These are phyloP conservation scores for Ophiosphaerella herpotricha DNA, from an alignment of 2,329 filamentous ascomycete genomes.

Conservation along the genomic window DNA sequence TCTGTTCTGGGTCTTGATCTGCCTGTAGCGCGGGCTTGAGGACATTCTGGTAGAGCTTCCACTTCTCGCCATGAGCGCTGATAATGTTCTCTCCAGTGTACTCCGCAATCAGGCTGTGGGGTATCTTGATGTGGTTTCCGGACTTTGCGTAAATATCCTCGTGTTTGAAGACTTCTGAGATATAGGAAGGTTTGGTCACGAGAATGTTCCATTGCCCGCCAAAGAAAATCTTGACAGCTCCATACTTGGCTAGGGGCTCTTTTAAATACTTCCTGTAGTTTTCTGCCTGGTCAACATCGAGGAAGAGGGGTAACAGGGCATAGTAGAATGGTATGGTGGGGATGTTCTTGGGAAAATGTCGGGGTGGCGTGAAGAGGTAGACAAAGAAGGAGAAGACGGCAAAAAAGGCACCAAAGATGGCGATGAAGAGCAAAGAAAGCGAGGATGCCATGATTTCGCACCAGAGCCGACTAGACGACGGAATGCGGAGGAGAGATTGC, in stretches of 20 bases:
- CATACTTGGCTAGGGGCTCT: slow-evolving; percentile 45
- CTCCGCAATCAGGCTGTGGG: slow-evolving; percentile 33
- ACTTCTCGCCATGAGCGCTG: slow-evolving; percentile 35
- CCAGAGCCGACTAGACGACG: slow-evolving; percentile 2
- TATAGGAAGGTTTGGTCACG: slow-evolving; percentile 50
- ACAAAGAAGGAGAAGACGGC: slow-evolving; percentile 26
- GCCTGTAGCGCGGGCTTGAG: slow-evolving; percentile 39
- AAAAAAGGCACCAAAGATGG: slow-evolving; percentile 20
- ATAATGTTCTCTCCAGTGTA: slow-evolving; percentile 45
- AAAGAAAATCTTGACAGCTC: slow-evolving; percentile 57
- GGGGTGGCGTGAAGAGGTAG: slow-evolving; percentile 32
- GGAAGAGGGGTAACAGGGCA: slow-evolving; percentile 49
- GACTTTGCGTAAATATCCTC: slow-evolving; percentile 39
- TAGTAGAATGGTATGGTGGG: slow-evolving; percentile 54
- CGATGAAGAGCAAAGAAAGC: slow-evolving; percentile 28
- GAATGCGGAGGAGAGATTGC: slow-evolving; percentile 6
- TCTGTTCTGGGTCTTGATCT: slow-evolving; percentile 25
- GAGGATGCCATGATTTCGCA: slow-evolving; percentile 26
- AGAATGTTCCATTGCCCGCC: slow-evolving; percentile 56
- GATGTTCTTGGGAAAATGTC: slow-evolving; percentile 43
- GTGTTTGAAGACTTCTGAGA: slow-evolving; percentile 47
- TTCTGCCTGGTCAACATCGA: slow-evolving; percentile 51
- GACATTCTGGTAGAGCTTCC: slow-evolving; percentile 35
- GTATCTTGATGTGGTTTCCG: slow-evolving; percentile 41
- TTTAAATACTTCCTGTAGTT: slow-evolving; percentile 49